These are phyloP conservation scores for Vanrija humicola DNA, from an alignment of 1,284 basidiomycete genomes.

Conservation along the genomic window DNA sequence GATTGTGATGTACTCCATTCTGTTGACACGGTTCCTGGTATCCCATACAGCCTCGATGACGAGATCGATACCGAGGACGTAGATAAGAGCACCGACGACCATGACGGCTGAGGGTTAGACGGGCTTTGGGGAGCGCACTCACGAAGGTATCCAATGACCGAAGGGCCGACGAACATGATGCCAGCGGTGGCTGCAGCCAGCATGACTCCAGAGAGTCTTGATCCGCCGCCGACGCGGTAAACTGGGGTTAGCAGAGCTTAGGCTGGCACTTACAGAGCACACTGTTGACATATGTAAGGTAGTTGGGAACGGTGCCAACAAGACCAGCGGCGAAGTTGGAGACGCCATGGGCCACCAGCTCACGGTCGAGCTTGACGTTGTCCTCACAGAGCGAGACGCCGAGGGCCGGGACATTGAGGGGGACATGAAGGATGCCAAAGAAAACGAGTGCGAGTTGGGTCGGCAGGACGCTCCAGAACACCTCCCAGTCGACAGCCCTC, in stretches of 20 bases:
- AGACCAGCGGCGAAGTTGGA: slow-evolving; percentile 82
- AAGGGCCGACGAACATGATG: slow-evolving; percentile 69
- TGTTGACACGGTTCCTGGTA: slow-evolving; percentile 79
- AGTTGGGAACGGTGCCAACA: slow-evolving; percentile 64
- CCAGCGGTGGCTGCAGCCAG: slow-evolving; percentile 71
- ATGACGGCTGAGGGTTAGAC: slow-evolving; percentile 62
- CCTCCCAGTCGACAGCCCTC: slow-evolving; percentile 58
- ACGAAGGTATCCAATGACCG: slow-evolving; percentile 81
- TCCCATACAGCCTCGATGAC: slow-evolving; percentile 96
- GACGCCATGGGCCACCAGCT: slow-evolving; percentile 87
- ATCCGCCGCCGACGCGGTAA: slow-evolving; percentile 89
- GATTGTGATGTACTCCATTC: slow-evolving; percentile 57
- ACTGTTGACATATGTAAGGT: slow-evolving; percentile 72
- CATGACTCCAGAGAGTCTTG: slow-evolving; percentile 77
- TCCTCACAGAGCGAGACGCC: slow-evolving; percentile 88
- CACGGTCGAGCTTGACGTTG: slow-evolving; percentile 86
- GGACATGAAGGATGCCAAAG: slow-evolving; percentile 79
- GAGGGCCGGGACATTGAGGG: slow-evolving; percentile 87
- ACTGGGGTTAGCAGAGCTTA: slow-evolving; percentile 50
- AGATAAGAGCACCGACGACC: slow-evolving; percentile 88
- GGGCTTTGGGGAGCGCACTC: slow-evolving; percentile 44
- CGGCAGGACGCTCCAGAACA: slow-evolving; percentile 71
- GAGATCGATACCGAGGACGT: slow-evolving; percentile 90
- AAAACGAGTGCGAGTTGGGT: slow-evolving; percentile 47
- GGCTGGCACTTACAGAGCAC: slow-evolving; percentile 59